Conservation (phyloP, 1,284 basidiomycete species). For the Malassezia slooffiae region DNA sequence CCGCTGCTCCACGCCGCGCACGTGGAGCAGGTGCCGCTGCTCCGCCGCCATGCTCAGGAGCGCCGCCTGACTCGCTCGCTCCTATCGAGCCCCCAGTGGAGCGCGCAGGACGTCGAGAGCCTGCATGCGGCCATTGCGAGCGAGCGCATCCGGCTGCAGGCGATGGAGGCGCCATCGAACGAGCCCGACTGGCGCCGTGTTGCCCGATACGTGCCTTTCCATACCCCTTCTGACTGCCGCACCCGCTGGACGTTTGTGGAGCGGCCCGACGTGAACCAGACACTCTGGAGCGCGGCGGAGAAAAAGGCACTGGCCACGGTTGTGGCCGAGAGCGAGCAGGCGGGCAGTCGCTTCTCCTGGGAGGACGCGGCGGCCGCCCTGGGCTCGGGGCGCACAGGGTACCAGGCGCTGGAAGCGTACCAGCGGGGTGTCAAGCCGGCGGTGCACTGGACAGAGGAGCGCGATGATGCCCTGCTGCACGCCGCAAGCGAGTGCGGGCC, state of each 20-base stretch:
- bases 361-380: slow-evolving; percentile 3
- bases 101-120: slow-evolving; percentile 11
- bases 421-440: slow-evolving; percentile 8
- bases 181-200: slow-evolving; percentile 6
- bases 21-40: slow-evolving; percentile 1
- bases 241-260: slow-evolving; percentile 10
- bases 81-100: slow-evolving; percentile 13
- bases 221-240: slow-evolving; percentile 13
- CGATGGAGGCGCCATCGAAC: not conserved
- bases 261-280: slow-evolving; percentile 2
- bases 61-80: slow-evolving; percentile 4
- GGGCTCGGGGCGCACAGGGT: slow-evolving; percentile 4
- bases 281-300: slow-evolving; percentile 5
- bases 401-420: slow-evolving; percentile 11
- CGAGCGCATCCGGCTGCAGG: slow-evolving; percentile 2
- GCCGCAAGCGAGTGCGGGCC: slow-evolving; percentile 6
- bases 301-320: slow-evolving; percentile 1
- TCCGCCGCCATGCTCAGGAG: slow-evolving; percentile 3
- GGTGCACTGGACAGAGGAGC: slow-evolving; percentile 10
- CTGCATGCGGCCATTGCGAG: slow-evolving; percentile 4
- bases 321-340: not conserved
- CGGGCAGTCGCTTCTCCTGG: not conserved
- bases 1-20: not conserved
- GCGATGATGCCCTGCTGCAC: slow-evolving; percentile 5
- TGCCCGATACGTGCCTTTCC: slow-evolving; percentile 7